These are phyloP conservation scores for Annona squamosa DNA, from an alignment of 164 flowering plant genomes.

Conservation along the genomic window DNA sequence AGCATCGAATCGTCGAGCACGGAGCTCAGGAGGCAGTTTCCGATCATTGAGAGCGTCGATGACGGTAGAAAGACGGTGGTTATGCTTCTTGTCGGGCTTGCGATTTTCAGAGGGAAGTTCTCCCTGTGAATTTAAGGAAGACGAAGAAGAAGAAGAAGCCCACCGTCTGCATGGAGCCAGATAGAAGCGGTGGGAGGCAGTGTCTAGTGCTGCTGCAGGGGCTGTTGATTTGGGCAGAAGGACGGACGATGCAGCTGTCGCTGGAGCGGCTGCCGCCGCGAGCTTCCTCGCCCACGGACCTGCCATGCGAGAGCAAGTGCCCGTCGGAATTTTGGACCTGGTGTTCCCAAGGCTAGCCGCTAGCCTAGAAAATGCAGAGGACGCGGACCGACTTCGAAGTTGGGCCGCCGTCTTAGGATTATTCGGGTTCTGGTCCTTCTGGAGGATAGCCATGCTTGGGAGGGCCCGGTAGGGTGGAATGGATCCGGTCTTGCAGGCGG, in stretches of 20 bases:
- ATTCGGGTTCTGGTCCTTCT: too few species aligned
- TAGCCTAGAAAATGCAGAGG: too few species aligned
- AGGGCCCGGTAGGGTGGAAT: too few species aligned
- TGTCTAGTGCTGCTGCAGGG: not conserved
- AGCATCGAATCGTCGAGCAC: slow-evolving; percentile 54
- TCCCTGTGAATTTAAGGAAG: slow-evolving; percentile 6
- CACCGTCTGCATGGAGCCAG: not conserved
- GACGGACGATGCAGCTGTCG: too few species aligned
- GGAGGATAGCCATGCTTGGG: too few species aligned
- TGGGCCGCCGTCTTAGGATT: too few species aligned
- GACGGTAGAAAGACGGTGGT: slow-evolving; percentile 61
- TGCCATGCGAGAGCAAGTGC: slow-evolving; percentile 6
- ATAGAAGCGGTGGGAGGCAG: not conserved
- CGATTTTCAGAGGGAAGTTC: not conserved
- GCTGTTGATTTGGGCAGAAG: too few species aligned
- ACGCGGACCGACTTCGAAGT: too few species aligned
- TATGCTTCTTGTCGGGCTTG: slow-evolving; percentile 29
- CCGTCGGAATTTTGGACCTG: too few species aligned
- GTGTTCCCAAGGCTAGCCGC: too few species aligned
- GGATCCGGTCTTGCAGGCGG: too few species aligned
- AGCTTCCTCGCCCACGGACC: not conserved
- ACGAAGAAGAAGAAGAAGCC: not conserved
- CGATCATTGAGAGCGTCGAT: slow-evolving; percentile 76
- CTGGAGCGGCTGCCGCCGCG: slow-evolving; percentile 1
- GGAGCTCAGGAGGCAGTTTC: slow-evolving; percentile 86